Conservation (phyloP, 2,329 filamentous ascomycete genomes). For the Botrytis fragariae region DNA sequence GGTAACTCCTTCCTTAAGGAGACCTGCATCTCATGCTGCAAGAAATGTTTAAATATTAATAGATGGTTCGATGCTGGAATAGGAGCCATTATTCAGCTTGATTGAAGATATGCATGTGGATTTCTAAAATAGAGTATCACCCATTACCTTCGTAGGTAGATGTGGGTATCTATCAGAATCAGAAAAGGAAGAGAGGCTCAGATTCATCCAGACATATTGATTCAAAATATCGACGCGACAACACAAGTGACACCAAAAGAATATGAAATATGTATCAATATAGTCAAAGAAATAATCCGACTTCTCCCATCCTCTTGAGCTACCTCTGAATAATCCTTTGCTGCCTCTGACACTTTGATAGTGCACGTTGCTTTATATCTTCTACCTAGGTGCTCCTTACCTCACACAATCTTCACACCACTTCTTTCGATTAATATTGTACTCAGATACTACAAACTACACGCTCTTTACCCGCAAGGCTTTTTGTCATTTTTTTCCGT, state of each 20-base stretch:
- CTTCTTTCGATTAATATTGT: not conserved
- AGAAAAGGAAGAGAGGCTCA: not conserved
- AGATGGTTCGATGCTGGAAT: not conserved
- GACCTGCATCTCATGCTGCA: not conserved
- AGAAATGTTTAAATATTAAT: not conserved
- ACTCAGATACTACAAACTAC: not conserved
- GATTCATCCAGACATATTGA: not conserved
- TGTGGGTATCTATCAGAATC: not conserved
- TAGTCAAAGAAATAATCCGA: not conserved
- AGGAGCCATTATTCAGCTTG: not conserved
- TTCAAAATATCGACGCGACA: not conserved
- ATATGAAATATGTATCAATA: not conserved
- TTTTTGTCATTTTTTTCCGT: not conserved
- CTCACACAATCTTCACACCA: not conserved
- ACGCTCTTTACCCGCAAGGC: not conserved
- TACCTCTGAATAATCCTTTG: not conserved
- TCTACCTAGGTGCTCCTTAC: not conserved
- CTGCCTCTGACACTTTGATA: not conserved
- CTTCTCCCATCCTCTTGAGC: not conserved
- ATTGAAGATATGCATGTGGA: not conserved
- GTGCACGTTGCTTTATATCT: not conserved
- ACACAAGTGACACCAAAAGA: not conserved
- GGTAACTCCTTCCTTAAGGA: not conserved
- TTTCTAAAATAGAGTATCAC: not conserved
- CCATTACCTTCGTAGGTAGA: not conserved